phyloP scores from a whole-genome alignment of 805 yeast species.

The Brettanomyces naardenensis region DNA sequence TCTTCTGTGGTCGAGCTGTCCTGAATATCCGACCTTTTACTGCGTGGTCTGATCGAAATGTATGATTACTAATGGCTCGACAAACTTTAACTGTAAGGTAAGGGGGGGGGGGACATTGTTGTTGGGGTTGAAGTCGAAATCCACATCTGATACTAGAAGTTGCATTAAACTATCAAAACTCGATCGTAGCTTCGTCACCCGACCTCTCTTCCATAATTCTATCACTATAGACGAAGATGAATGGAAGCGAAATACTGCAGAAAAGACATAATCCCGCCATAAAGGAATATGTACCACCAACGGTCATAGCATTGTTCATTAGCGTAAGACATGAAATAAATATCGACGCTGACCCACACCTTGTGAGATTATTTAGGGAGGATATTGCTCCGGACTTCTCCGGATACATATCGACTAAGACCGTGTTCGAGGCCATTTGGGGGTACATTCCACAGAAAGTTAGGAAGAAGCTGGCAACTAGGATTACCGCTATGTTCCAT shows the following conservation, averaged over 20 bases:
- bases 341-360: conserved; percentile 63
- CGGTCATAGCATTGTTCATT: conserved; percentile 47
- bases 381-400: conserved; percentile 61
- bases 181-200: no score
- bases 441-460: conserved; percentile 52
- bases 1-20: no score
- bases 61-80: no score
- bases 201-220: neutral
- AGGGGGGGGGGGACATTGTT: no score
- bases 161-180: no score
- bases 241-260: neutral
- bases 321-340: conserved; percentile 56
- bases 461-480: conserved; percentile 47
- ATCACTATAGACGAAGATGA: neutral
- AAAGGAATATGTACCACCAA: conserved; percentile 71
- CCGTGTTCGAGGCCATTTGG: conserved; percentile 48
- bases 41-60: no score
- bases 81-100: no score
- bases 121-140: no score
- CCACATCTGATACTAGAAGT: no score
- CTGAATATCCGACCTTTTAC: no score
- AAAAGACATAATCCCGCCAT: conserved; percentile 20
- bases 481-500: conserved; percentile 43
- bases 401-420: conserved; percentile 69
- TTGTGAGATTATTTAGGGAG: conserved; percentile 59